Conservation (phyloP, 2,329 filamentous ascomycete species). For the Penicillium sp. region DNA sequence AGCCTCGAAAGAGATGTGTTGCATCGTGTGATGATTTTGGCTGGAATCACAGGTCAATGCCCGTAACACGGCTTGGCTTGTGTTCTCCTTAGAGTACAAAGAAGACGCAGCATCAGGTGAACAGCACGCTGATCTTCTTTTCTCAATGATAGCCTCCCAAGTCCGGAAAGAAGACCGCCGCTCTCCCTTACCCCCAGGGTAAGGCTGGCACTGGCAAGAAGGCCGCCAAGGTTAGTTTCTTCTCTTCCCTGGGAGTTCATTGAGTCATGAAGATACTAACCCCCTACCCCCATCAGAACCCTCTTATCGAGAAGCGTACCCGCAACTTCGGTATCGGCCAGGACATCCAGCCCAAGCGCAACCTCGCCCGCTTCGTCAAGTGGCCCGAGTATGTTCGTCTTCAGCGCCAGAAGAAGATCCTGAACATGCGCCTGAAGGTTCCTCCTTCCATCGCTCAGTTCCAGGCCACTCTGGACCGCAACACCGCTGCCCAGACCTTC, state of each 20-base stretch:
- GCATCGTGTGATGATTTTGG: constrained; percentile 49
- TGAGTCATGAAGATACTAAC: constrained; percentile 17
- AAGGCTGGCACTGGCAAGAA: constrained; percentile 90
- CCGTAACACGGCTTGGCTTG: constrained; percentile 51
- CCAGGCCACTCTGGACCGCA: constrained; percentile 94
- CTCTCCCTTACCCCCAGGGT: constrained; percentile 92
- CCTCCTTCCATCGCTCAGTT: constrained; percentile 97
- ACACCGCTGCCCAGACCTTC: constrained; percentile 94
- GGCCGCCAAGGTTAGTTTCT: constrained; percentile 81
- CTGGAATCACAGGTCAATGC: constrained; percentile 57
- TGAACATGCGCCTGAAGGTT: constrained; percentile 98
- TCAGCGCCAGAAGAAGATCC: constrained; percentile 92
- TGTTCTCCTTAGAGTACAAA: constrained; percentile 87
- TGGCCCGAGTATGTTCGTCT: constrained; percentile 99
- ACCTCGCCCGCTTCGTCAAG: constrained; percentile 97
- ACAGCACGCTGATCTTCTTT: constrained; percentile 92
- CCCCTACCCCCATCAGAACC: constrained; percentile 67
- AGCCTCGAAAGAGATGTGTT: constrained; percentile 34
- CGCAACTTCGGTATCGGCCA: constrained; percentile 99
- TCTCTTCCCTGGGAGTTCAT: constrained; percentile 12
- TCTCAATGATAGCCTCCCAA: constrained; percentile 99
- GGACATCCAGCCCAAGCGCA: constrained; percentile 95
- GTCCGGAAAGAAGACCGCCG: constrained; percentile 93
- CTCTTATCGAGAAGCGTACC: constrained; percentile 96
- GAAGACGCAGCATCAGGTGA: constrained; percentile 74